phyloP scores from a whole-genome alignment of 139 green algal genomes.

The Pedinophyceae sp. region DNA sequence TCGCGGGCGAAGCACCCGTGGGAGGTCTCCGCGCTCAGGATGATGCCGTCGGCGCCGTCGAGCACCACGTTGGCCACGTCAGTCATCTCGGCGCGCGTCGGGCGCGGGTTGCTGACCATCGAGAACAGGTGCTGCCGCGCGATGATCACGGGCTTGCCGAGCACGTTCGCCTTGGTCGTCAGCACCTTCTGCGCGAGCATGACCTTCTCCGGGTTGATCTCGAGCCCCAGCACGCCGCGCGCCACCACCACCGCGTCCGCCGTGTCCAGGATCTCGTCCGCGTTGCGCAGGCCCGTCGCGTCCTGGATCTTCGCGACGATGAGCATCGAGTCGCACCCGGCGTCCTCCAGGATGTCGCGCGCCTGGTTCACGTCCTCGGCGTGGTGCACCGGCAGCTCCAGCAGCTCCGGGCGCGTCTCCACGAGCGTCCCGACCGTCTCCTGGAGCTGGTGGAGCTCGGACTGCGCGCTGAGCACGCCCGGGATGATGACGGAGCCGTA shows the following conservation, averaged over 20 bases:
- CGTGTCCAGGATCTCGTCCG: constrained; percentile 36
- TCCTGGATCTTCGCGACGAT: constrained; percentile 63
- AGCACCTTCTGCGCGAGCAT: constrained; percentile 14
- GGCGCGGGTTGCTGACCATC: constrained; percentile 34
- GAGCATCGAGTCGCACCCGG: constrained; percentile 18
- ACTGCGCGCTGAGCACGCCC: background rate
- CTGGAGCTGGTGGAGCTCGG: background rate
- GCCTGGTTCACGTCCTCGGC: constrained; percentile 12
- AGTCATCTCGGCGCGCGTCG: constrained; percentile 42
- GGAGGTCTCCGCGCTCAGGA: constrained; percentile 37
- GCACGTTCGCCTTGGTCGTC: constrained; percentile 25
- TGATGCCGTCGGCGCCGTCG: constrained; percentile 29
- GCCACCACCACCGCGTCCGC: constrained; percentile 34
- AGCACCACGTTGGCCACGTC: constrained; percentile 42
- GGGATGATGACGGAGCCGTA: background rate
- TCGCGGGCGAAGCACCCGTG: constrained; percentile 31
- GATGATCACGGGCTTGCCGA: constrained; percentile 32
- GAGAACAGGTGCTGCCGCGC: constrained; percentile 32
- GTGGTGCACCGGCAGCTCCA: no score
- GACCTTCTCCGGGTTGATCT: background rate
- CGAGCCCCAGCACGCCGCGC: constrained; percentile 14
- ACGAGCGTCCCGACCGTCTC: no score
- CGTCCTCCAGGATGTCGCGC: constrained; percentile 20
- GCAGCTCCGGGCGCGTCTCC: constrained; percentile 1
- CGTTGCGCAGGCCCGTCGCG: constrained; percentile 31